phyloP scores from a whole-genome alignment of 2,329 filamentous ascomycete genomes.

The Neoascochyta sp. region DNA sequence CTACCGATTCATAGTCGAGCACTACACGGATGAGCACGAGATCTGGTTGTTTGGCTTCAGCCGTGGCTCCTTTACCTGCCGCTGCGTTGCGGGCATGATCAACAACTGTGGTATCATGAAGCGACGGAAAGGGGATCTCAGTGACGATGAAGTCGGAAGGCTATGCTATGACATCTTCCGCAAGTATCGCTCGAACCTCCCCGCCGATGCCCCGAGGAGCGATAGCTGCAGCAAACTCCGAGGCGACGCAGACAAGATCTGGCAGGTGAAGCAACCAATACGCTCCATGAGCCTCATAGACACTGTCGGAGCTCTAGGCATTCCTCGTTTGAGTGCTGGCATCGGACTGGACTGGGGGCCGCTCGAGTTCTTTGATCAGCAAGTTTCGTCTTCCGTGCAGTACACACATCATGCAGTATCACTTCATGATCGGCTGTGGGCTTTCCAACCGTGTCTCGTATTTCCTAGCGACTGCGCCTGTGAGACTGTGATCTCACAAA shows the following conservation, averaged over 20 bases:
- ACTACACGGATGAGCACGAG: conserved; percentile 37
- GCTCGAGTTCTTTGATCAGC: conserved; percentile 37
- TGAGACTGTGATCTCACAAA: conserved; percentile 19
- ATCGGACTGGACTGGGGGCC: conserved; percentile 36
- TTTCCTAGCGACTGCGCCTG: conserved; percentile 11
- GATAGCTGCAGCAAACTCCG: conserved; percentile 18
- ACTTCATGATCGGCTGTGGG: conserved; percentile 35
- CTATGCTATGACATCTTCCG: conserved; percentile 34
- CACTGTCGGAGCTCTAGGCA: conserved; percentile 35
- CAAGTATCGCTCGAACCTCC: conserved; percentile 29
- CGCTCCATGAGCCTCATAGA: conserved; percentile 35
- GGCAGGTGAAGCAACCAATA: conserved; percentile 31
- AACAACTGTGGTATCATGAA: conserved; percentile 42
- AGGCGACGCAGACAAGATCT: conserved; percentile 16
- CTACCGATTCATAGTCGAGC: conserved; percentile 36
- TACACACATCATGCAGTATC: conserved; percentile 32
- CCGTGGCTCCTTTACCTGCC: conserved; percentile 45
- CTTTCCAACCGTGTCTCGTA: conserved; percentile 33
- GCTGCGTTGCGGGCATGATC: conserved; percentile 45
- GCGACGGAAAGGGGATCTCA: conserved; percentile 6
- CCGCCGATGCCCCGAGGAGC: conserved; percentile 26
- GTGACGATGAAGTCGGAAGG: conserved; percentile 13
- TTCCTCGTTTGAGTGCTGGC: conserved; percentile 34
- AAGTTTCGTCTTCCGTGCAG: conserved; percentile 31
- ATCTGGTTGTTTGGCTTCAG: conserved; percentile 48